Evolutionary conservation across 1,284 basidiomycete genomes (phyloP).

Genomic region (Irpex rosettiformis): DNA sequence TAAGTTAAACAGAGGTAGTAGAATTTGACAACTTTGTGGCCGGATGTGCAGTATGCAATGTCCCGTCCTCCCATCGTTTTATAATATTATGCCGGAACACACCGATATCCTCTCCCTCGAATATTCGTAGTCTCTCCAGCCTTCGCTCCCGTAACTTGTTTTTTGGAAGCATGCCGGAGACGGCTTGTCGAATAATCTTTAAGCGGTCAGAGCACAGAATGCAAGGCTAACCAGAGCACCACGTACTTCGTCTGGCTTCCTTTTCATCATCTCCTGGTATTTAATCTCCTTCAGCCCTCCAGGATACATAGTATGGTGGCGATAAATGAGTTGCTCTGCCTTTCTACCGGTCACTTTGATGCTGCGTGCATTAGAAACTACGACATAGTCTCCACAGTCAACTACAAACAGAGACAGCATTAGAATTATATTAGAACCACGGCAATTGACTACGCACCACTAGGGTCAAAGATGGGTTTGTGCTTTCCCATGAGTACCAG

Average conservation of each 20-base stretch:
- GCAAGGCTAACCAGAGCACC: not conserved
- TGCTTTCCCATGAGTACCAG: constrained; percentile 98
- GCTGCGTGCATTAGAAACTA: constrained; percentile 88
- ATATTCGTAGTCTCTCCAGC: constrained; percentile 83
- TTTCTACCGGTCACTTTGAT: constrained; percentile 92
- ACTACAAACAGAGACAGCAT: constrained; percentile 43
- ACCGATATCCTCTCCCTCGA: constrained; percentile 72
- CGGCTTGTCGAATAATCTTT: constrained; percentile 94
- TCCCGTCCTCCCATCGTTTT: constrained; percentile 76
- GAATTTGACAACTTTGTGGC: constrained; percentile 2
- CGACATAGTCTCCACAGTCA: constrained; percentile 96
- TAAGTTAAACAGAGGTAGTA: not conserved
- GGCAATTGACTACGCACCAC: constrained; percentile 48
- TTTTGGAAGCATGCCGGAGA: constrained; percentile 96
- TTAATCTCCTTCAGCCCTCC: constrained; percentile 91
- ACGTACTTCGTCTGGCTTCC: constrained; percentile 89
- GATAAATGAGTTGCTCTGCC: constrained; percentile 83
- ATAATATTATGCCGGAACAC: constrained; percentile 65
- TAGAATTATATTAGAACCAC: not conserved
- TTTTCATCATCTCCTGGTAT: constrained; percentile 78
- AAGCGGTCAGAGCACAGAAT: constrained; percentile 7
- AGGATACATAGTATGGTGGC: constrained; percentile 90
- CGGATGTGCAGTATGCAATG: constrained; percentile 30
- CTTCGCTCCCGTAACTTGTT: constrained; percentile 88
- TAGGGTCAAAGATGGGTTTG: constrained; percentile 95